These are phyloP conservation scores for Stenocarpella maydis DNA, from an alignment of 2,329 filamentous ascomycete species.

Conservation along the genomic window DNA sequence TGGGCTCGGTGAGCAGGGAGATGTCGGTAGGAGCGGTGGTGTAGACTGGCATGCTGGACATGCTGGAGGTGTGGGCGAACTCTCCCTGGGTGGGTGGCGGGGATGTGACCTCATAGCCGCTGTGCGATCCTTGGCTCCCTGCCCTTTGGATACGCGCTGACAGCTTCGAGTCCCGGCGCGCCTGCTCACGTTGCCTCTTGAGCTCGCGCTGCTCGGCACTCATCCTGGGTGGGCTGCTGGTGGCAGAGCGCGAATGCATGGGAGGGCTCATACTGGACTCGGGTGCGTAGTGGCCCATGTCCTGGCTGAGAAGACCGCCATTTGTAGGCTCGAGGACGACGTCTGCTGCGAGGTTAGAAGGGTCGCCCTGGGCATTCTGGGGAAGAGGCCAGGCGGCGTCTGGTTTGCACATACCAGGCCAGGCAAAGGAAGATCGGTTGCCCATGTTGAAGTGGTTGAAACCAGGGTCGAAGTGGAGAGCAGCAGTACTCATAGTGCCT, in stretches of 20 bases:
- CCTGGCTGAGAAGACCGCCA: slow-evolving; percentile 52
- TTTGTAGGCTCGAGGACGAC: slow-evolving; percentile 44
- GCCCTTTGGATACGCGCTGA: slow-evolving; percentile 59
- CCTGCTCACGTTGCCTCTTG: slow-evolving; percentile 68
- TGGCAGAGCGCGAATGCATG: slow-evolving; percentile 59
- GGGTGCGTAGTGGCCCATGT: slow-evolving; percentile 57
- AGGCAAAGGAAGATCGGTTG: slow-evolving; percentile 57
- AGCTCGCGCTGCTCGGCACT: slow-evolving; percentile 69
- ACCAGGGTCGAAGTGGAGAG: slow-evolving; percentile 58
- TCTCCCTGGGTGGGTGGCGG: slow-evolving; percentile 54
- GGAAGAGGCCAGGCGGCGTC: neutral
- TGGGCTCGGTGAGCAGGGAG: slow-evolving; percentile 59
- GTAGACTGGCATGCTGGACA: slow-evolving; percentile 61
- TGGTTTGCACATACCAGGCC: slow-evolving; percentile 52
- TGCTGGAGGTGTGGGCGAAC: slow-evolving; percentile 49
- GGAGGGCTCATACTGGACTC: slow-evolving; percentile 62
- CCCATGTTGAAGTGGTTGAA: slow-evolving; percentile 61
- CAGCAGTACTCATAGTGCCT: slow-evolving; percentile 53
- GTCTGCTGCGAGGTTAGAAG: slow-evolving; percentile 29
- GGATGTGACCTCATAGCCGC: slow-evolving; percentile 46
- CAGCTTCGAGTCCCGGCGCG: slow-evolving; percentile 65
- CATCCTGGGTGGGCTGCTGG: slow-evolving; percentile 66
- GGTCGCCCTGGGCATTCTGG: neutral
- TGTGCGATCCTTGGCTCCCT: slow-evolving; percentile 47
- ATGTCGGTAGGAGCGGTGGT: slow-evolving; percentile 60